Percentiles rank a stretch among this genome's conserved stretches.
Evolutionary conservation across 2,329 filamentous ascomycete species (phyloP).

Genomic region (Pseudonectria foliicola): DNA sequence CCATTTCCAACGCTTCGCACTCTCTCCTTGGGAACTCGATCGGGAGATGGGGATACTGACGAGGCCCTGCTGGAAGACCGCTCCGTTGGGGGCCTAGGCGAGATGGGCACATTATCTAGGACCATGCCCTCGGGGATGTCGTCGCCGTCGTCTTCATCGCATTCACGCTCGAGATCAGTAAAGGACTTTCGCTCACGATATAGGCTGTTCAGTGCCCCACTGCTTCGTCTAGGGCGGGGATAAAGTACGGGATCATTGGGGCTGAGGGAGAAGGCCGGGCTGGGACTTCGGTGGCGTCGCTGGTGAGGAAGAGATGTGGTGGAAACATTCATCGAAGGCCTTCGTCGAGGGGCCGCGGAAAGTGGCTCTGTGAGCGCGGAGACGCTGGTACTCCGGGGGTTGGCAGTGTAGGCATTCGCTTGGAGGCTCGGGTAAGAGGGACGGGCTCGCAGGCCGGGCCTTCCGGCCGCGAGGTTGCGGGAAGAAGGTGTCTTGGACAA

Average conservation of each 20-base stretch:
- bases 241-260: constrained; percentile 35
- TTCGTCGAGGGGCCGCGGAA: constrained; percentile 20
- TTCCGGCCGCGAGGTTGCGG: constrained; percentile 25
- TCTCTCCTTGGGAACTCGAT: constrained; percentile 43
- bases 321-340: constrained; percentile 22
- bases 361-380: constrained; percentile 28
- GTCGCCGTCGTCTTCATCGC: constrained; percentile 66
- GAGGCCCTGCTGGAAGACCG: constrained; percentile 45
- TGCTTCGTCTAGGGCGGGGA: constrained; percentile 48
- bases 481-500: constrained; percentile 21
- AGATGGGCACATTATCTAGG: constrained; percentile 76
- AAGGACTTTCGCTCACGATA: constrained; percentile 55
- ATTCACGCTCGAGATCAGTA: constrained; percentile 67
- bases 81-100: constrained; percentile 57
- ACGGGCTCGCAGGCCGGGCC: constrained; percentile 27
- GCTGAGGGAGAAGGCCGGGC: constrained; percentile 40
- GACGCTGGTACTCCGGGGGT: constrained; percentile 45
- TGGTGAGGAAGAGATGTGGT: constrained; percentile 31
- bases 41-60: constrained; percentile 48
- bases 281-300: constrained; percentile 43
- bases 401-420: constrained; percentile 37
- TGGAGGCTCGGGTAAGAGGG: constrained; percentile 40
- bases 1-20: constrained; percentile 55
- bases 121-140: constrained; percentile 74
- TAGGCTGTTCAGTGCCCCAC: constrained; percentile 56